phyloP scores from a whole-genome alignment of 176 grass and related monocot genomes.

The Alloteropsis semialata region DNA sequence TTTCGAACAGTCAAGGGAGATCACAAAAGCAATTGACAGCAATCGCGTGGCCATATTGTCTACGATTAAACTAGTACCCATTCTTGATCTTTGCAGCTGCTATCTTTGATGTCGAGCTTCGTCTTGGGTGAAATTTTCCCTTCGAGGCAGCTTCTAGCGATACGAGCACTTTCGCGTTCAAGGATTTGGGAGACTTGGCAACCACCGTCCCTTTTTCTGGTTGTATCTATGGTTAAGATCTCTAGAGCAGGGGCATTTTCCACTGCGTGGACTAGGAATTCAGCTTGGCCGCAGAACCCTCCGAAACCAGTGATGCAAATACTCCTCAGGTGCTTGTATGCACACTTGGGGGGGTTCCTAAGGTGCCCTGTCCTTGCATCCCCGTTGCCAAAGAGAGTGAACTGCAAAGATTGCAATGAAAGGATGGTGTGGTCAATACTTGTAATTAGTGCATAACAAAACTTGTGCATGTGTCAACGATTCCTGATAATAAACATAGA shows the following conservation, averaged over 20 bases:
- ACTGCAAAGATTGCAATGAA: background rate
- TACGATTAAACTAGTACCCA: background rate
- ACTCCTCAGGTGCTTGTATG: background rate
- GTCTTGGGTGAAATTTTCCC: constrained; percentile 1
- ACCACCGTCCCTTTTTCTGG: background rate
- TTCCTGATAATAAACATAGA: background rate
- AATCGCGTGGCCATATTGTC: background rate
- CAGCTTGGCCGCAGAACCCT: background rate
- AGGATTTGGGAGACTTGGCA: background rate
- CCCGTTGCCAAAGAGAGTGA: background rate
- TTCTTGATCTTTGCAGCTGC: background rate
- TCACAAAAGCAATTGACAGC: no score
- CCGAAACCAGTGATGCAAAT: background rate
- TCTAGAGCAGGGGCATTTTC: background rate
- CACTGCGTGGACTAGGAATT: background rate
- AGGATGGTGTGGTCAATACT: background rate
- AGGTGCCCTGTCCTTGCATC: background rate
- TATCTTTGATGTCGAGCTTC: background rate
- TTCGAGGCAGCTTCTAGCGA: background rate
- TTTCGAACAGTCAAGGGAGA: no score
- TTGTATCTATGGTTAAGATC: background rate
- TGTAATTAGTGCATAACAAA: background rate
- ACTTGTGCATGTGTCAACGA: background rate
- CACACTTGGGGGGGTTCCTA: background rate
- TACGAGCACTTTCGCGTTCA: background rate